These are phyloP conservation scores for Flaveria sonorensis DNA, from an alignment of 129 eudicot genomes.

Conservation along the genomic window DNA sequence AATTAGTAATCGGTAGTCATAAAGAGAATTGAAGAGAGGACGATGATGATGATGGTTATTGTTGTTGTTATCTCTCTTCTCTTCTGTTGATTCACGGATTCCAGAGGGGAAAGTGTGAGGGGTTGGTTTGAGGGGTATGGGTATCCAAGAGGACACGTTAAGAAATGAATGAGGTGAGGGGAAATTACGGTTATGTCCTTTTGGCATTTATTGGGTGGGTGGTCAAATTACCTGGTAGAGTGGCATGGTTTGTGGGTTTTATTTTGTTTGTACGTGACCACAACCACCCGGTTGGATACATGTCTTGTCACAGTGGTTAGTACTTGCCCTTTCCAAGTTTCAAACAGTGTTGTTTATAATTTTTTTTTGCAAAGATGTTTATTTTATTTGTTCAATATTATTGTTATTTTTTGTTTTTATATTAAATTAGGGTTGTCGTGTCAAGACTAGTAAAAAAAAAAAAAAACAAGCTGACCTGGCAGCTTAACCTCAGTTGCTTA, in stretches of 20 bases:
- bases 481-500: no score
- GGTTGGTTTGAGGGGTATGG: slow-evolving; percentile 19
- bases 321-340: neutral
- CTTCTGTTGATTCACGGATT: neutral
- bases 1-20: neutral
- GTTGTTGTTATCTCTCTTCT: no score
- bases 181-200: slow-evolving; percentile 45
- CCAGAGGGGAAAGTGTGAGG: slow-evolving; percentile 31
- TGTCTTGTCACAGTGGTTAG: neutral
- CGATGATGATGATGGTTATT: neutral
- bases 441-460: no score
- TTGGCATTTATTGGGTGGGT: slow-evolving; percentile 19
- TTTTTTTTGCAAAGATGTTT: no score
- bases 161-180: slow-evolving; percentile 48
- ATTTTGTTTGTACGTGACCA: slow-evolving; percentile 17
- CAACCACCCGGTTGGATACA: slow-evolving; percentile 11
- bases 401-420: no score
- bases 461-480: no score
- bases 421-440: no score
- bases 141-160: slow-evolving; percentile 47
- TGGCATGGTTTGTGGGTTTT: slow-evolving; percentile 33
- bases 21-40: neutral
- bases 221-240: slow-evolving; percentile 25
- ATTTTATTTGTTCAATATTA: no score
- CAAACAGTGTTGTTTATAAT: no score